Evolutionary conservation across 2,329 filamentous ascomycete genomes (phyloP).

Genomic region (Epichloe typhina): DNA sequence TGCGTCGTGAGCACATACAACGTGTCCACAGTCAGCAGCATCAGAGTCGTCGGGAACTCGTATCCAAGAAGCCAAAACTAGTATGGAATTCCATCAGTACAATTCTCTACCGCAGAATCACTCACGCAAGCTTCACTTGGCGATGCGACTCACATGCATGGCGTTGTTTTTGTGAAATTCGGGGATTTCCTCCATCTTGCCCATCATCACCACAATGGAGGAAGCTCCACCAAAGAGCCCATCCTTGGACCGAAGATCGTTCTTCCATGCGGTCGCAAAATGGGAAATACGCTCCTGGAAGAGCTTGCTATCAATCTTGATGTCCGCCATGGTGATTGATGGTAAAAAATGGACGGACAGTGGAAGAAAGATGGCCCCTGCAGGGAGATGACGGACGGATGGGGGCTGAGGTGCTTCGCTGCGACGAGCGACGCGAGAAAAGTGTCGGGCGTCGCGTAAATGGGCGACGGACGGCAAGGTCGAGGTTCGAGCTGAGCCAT

Average conservation of each 20-base stretch:
- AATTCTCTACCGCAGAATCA: not conserved
- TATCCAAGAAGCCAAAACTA: constrained; percentile 98
- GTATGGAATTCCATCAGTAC: constrained; percentile 3
- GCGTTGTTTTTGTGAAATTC: constrained; percentile 94
- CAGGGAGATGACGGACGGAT: constrained; percentile 7
- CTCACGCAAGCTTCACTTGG: not conserved
- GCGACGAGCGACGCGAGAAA: constrained; percentile 24
- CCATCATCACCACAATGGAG: constrained; percentile 83
- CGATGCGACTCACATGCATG: constrained; percentile 58
- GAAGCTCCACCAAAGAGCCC: constrained; percentile 72
- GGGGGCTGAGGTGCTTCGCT: constrained; percentile 11
- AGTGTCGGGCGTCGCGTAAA: constrained; percentile 29
- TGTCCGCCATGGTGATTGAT: constrained; percentile 53
- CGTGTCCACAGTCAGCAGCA: constrained; percentile 78
- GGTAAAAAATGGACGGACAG: constrained; percentile 18
- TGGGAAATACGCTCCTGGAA: constrained; percentile 89
- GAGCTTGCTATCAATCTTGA: constrained; percentile 85
- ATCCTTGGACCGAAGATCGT: constrained; percentile 81
- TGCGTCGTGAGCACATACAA: constrained; percentile 92
- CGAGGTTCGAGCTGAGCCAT: constrained; percentile 7
- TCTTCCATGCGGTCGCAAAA: constrained; percentile 87
- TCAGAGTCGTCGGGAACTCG: constrained; percentile 91
- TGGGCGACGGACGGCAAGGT: constrained; percentile 13
- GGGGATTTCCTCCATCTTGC: constrained; percentile 80
- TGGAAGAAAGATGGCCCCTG: constrained; percentile 6